These are phyloP conservation scores for Hansenula anomala DNA, from an alignment of 1,139 yeast species.

Conservation along the genomic window DNA sequence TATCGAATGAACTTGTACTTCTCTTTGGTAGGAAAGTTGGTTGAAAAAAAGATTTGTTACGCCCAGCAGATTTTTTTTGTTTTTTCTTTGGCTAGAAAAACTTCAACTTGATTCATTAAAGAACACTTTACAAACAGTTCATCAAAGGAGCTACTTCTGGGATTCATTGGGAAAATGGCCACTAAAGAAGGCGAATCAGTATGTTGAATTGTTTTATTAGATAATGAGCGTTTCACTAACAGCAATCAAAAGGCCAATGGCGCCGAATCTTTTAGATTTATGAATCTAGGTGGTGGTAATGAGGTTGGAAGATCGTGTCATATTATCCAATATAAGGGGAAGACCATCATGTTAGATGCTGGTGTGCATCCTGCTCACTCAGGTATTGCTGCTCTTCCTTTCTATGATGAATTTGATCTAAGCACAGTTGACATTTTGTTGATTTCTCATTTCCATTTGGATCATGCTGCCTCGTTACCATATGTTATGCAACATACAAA, in stretches of 20 bases:
- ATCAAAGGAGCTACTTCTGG: too few relatives aligned
- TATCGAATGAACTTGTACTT: too few relatives aligned
- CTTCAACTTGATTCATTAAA: too few relatives aligned
- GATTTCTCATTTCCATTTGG: slow-evolving; percentile 93
- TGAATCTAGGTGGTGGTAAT: slow-evolving; percentile 98
- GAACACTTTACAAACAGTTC: too few relatives aligned
- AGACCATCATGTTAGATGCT: slow-evolving; percentile 96
- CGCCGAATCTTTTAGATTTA: slow-evolving; percentile 57
- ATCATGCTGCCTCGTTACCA: slow-evolving; percentile 96
- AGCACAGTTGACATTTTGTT: slow-evolving; percentile 81
- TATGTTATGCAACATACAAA: slow-evolving; percentile 97
- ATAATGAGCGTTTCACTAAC: neutral
- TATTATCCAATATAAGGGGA: slow-evolving; percentile 85
- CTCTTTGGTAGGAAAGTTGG: too few relatives aligned
- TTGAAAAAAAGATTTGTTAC: too few relatives aligned
- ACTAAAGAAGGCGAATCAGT: neutral
- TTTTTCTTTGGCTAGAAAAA: too few relatives aligned
- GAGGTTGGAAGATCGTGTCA: slow-evolving; percentile 98
- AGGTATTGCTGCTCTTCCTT: slow-evolving; percentile 89
- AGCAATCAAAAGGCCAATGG: slow-evolving; percentile 5
- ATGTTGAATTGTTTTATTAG: neutral
- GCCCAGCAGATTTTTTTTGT: too few relatives aligned
- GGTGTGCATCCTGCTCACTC: slow-evolving; percentile 96
- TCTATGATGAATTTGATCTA: slow-evolving; percentile 90
- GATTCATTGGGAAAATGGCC: too few relatives aligned